Percentiles rank a stretch among this genome's conserved stretches.
phyloP scores from a whole-genome alignment of 768 basidiomycete species.

The Kockovaella imperatae region DNA sequence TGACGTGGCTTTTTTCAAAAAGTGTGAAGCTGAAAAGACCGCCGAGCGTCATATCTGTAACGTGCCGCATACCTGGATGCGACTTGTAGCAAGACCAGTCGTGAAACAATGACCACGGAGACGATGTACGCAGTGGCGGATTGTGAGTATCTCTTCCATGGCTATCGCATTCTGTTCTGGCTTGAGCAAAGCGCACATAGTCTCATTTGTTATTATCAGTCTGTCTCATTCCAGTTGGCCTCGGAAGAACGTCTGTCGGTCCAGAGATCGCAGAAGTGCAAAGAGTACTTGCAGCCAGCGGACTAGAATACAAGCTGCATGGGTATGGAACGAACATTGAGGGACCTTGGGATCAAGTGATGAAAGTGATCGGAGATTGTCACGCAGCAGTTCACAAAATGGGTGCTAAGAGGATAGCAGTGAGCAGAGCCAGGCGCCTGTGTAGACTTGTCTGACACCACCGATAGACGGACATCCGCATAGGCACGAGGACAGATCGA shows the following conservation, averaged over 20 bases:
- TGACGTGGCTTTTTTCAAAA: too few species aligned
- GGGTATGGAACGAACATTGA: conserved; percentile 91
- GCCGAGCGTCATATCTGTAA: too few species aligned
- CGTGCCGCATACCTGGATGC: too few species aligned
- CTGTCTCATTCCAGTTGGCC: conserved; percentile 43
- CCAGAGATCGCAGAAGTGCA: conserved; percentile 53
- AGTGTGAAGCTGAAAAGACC: too few species aligned
- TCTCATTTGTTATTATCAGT: conserved; percentile 17
- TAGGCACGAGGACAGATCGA: conserved; percentile 78
- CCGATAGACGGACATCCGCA: conserved; percentile 78
- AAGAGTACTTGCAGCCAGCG: conserved; percentile 69
- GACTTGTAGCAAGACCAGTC: too few species aligned
- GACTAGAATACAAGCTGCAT: conserved; percentile 70
- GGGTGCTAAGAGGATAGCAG: conserved; percentile 38
- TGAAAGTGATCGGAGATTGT: conserved; percentile 67
- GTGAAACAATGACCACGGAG: background rate
- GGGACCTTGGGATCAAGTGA: conserved; percentile 79
- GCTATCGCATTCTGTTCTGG: background rate
- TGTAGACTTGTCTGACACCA: background rate
- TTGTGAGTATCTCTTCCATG: conserved; percentile 14
- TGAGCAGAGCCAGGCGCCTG: conserved; percentile 8
- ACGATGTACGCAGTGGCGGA: conserved; percentile 42
- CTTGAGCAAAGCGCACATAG: background rate
- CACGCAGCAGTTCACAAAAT: conserved; percentile 50
- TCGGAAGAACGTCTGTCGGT: conserved; percentile 33